Conservation (phyloP, 805 yeast genomes). For the Saccharomycopsis javanensis region DNA sequence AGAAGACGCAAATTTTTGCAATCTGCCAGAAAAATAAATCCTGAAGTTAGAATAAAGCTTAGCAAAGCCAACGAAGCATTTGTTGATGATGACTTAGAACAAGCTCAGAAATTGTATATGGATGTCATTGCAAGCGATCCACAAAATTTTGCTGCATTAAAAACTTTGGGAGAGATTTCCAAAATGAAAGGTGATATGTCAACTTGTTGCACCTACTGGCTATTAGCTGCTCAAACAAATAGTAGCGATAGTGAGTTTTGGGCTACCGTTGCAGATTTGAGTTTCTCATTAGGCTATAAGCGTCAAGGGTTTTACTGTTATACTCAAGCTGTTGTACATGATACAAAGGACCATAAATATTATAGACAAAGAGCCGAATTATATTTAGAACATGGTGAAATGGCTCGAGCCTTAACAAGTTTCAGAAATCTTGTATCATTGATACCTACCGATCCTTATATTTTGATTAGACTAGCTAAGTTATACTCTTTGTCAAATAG, state of each 20-base stretch:
- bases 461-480: constrained; percentile 53
- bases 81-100: constrained; percentile 50
- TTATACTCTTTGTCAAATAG: constrained; percentile 42
- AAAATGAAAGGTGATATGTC: constrained; percentile 53
- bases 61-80: constrained; percentile 76
- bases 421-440: constrained; percentile 47
- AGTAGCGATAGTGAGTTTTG: constrained; percentile 72
- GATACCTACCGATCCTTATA: constrained; percentile 50
- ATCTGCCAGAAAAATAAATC: constrained; percentile 43
- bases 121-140: constrained; percentile 74
- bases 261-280: constrained; percentile 63
- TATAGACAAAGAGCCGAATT: constrained; percentile 57
- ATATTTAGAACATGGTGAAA: constrained; percentile 55
- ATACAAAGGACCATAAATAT: constrained; percentile 40
- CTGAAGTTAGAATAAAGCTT: constrained; percentile 57
- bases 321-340: constrained; percentile 42
- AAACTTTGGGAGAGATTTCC: constrained; percentile 79
- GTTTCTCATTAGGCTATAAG: constrained; percentile 53
- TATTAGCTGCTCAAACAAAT: constrained; percentile 68
- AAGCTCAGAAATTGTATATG: constrained; percentile 49
- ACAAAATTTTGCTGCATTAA: constrained; percentile 72
- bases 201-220: constrained; percentile 74
- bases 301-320: constrained; percentile 78
- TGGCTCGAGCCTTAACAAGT: constrained; percentile 65
- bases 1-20: constrained; percentile 25